Percentiles rank a stretch among this genome's conserved stretches.
Conservation (phyloP, 139 green algal species). For the Chlorella sp. region DNA sequence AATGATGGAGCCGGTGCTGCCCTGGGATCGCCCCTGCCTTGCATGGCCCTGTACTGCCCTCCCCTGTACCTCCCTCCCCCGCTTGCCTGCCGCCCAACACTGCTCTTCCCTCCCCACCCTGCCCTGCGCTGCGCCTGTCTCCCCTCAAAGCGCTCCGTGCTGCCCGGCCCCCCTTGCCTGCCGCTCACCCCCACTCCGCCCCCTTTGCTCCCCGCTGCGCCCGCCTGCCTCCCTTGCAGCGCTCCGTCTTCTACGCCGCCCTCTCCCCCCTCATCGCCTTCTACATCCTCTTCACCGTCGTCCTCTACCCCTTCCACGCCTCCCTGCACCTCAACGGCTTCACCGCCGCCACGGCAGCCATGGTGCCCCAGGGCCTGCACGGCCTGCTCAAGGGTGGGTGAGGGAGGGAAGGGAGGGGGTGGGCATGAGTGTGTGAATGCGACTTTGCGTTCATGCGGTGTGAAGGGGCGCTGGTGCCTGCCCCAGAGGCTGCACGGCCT, state of each 20-base stretch:
- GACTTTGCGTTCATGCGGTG: too few species aligned
- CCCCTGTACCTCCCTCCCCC: not conserved
- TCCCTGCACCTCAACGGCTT: constrained; percentile 77
- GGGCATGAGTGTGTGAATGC: too few species aligned
- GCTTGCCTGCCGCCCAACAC: not conserved
- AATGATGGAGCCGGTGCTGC: not conserved
- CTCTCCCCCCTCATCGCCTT: constrained; percentile 73
- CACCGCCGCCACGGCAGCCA: constrained; percentile 39
- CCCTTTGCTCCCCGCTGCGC: not conserved
- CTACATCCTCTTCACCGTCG: constrained; percentile 78
- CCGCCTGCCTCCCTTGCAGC: constrained; percentile 31
- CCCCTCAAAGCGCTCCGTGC: too few species aligned
- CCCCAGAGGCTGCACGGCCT: constrained; percentile 74
- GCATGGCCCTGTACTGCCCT: not conserved
- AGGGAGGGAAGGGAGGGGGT: not conserved
- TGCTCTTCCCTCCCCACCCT: too few species aligned
- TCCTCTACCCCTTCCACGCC: constrained; percentile 76
- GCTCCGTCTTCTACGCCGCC: constrained; percentile 74
- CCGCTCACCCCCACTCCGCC: too few species aligned
- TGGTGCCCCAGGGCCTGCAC: constrained; percentile 70
- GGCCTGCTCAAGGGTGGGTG: constrained; percentile 68
- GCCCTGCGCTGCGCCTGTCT: too few species aligned
- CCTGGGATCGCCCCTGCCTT: not conserved
- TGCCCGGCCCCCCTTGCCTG: too few species aligned
- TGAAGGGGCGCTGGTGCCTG: too few species aligned